Evolutionary conservation across 2,329 filamentous ascomycete species (phyloP).

Genomic region (Trichoderma citrinoviride): DNA sequence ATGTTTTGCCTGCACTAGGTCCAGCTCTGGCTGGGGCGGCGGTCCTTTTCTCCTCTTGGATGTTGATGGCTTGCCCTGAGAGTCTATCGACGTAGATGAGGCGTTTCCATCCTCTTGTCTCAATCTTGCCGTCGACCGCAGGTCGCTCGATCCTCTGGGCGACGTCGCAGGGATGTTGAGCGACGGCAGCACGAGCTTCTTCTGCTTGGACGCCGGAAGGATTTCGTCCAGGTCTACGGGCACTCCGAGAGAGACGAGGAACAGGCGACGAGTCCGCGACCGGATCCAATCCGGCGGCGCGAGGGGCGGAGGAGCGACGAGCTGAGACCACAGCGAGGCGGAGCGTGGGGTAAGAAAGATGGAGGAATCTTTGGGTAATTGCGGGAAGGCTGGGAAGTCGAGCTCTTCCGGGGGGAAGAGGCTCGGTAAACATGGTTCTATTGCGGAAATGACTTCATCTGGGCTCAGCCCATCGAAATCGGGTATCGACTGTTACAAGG

Average conservation of each 20-base stretch:
- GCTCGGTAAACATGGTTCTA: constrained; percentile 64
- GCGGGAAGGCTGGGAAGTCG: constrained; percentile 49
- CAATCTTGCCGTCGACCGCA: constrained; percentile 47
- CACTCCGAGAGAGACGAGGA: constrained; percentile 92
- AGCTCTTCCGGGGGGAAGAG: constrained; percentile 62
- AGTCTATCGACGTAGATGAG: constrained; percentile 59
- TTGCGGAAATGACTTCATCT: constrained; percentile 59
- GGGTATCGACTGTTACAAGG: constrained; percentile 56
- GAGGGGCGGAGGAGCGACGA: constrained; percentile 89
- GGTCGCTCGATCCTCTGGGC: constrained; percentile 55
- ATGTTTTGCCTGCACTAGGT: constrained; percentile 74
- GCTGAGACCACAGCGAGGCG: constrained; percentile 90
- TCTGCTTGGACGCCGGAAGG: constrained; percentile 92
- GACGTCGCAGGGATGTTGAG: constrained; percentile 66
- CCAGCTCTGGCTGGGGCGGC: constrained; percentile 69
- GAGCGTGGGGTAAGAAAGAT: constrained; percentile 83
- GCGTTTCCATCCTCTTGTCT: constrained; percentile 50
- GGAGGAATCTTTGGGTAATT: constrained; percentile 54
- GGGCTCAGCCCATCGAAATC: constrained; percentile 62
- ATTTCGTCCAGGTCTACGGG: constrained; percentile 98
- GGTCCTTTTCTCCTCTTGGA: constrained; percentile 54
- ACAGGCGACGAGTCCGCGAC: constrained; percentile 88
- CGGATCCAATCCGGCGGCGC: constrained; percentile 98
- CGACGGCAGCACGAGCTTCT: constrained; percentile 91
- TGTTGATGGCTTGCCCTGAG: constrained; percentile 51